Evolutionary conservation across 495 filamentous ascomycete genomes (phyloP).

Genomic region (Melanomma pulvis-pyrius): DNA sequence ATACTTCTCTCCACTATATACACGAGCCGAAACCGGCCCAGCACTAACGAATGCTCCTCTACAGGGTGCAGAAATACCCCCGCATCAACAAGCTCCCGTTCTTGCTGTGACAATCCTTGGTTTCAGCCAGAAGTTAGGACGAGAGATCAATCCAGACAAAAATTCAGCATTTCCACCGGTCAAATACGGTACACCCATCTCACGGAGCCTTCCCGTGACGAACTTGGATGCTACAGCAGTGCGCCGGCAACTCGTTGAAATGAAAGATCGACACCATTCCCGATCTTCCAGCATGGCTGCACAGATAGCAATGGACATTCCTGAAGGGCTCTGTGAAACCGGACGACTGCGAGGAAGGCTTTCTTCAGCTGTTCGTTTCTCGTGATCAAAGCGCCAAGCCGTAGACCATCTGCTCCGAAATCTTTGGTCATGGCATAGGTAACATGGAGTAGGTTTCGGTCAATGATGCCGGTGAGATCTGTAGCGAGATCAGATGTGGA

Average conservation of each 20-base stretch:
- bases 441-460: neutral
- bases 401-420: neutral
- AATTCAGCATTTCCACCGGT: constrained; percentile 4
- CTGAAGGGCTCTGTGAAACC: constrained; percentile 7
- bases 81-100: neutral
- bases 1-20: constrained; percentile 2
- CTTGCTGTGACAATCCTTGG: neutral
- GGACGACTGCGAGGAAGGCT: neutral
- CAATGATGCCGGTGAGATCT: neutral
- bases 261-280: constrained; percentile 6
- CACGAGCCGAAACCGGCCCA: constrained; percentile 2
- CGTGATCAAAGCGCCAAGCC: neutral
- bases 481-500: neutral
- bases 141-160: constrained; percentile 8
- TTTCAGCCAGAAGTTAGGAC: neutral
- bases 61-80: constrained; percentile 10
- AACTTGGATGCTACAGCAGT: neutral
- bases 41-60: constrained; percentile 3
- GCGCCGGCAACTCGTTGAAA: neutral
- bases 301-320: neutral
- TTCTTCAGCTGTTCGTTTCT: neutral
- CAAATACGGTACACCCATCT: neutral
- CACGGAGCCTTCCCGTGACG: neutral
- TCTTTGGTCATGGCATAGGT: neutral
- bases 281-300: constrained; percentile 11